Evolutionary conservation across 257 asterid genomes (phyloP).

Genomic region (Solanum commersonii): DNA sequence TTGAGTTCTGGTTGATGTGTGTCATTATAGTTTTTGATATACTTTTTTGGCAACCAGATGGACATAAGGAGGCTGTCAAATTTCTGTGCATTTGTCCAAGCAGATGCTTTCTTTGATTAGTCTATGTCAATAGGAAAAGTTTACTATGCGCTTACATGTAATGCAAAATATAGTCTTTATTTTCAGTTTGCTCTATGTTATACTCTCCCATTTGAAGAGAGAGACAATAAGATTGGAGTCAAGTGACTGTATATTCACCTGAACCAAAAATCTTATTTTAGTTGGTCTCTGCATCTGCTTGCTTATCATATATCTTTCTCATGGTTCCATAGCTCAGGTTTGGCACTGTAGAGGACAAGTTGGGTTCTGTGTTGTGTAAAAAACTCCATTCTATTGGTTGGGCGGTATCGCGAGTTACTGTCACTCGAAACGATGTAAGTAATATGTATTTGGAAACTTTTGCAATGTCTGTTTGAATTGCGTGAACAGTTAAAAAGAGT

Average conservation of each 20-base stretch:
- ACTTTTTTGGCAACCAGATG: not conserved
- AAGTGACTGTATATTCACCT: not conserved
- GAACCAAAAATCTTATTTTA: not conserved
- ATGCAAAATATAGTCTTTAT: not conserved
- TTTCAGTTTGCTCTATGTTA: not conserved
- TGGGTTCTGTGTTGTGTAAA: constrained; percentile 45
- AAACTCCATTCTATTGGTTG: constrained; percentile 76
- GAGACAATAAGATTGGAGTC: not conserved
- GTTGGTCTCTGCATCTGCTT: constrained; percentile 2
- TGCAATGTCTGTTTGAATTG: not conserved
- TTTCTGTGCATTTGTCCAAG: not conserved
- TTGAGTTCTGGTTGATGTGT: not conserved
- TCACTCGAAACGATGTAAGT: constrained; percentile 64
- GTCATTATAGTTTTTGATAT: not conserved
- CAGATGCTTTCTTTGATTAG: not conserved
- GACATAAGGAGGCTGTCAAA: not conserved
- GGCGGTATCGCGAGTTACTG: constrained; percentile 53
- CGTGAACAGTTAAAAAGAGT: not conserved
- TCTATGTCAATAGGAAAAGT: not conserved
- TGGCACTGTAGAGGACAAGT: constrained; percentile 73
- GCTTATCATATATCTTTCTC: constrained; percentile 26
- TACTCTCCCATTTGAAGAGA: not conserved
- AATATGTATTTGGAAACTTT: not conserved
- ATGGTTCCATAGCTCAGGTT: constrained; percentile 95
- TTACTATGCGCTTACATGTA: not conserved